Evolutionary conservation across 169 alveolate species (phyloP).

Genomic region (Cardiosporidium cionae): DNA sequence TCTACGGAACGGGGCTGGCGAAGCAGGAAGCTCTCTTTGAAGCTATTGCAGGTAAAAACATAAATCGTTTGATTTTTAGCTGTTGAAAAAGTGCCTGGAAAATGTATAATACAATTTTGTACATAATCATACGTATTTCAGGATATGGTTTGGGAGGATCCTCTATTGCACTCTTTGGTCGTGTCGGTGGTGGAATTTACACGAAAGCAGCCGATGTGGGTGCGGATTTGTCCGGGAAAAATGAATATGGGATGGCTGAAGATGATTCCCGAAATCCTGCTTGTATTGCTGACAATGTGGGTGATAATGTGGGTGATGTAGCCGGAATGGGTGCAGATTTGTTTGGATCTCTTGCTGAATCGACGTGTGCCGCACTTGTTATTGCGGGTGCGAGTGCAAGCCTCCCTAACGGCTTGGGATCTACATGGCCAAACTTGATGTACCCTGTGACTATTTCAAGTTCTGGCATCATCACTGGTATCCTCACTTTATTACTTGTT

Average conservation of each 20-base stretch:
- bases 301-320: slow-evolving; percentile 85
- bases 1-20: slow-evolving; percentile 11
- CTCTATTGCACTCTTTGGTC: slow-evolving; percentile 79
- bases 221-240: slow-evolving; percentile 81
- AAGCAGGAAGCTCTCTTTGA: slow-evolving; percentile 49
- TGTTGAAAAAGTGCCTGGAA: not conserved
- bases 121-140: too few species aligned
- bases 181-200: slow-evolving; percentile 89
- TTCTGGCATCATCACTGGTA: slow-evolving; percentile 63
- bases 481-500: slow-evolving; percentile 59
- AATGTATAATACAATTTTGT: too few species aligned
- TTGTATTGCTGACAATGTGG: slow-evolving; percentile 86
- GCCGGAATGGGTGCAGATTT: slow-evolving; percentile 93
- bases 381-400: slow-evolving; percentile 58
- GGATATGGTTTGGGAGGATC: slow-evolving; percentile 81
- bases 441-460: slow-evolving; percentile 59
- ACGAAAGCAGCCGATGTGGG: slow-evolving; percentile 88
- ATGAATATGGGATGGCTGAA: slow-evolving; percentile 74
- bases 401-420: not conserved
- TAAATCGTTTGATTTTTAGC: not conserved
- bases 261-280: slow-evolving; percentile 86
- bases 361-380: slow-evolving; percentile 83
- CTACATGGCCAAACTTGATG: slow-evolving; percentile 22
- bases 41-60: slow-evolving; percentile 52
- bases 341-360: slow-evolving; percentile 83